Percentiles rank a stretch among this genome's conserved stretches.
phyloP scores from a whole-genome alignment of 306 rosid genomes.

The Spatholobus suberectus region DNA sequence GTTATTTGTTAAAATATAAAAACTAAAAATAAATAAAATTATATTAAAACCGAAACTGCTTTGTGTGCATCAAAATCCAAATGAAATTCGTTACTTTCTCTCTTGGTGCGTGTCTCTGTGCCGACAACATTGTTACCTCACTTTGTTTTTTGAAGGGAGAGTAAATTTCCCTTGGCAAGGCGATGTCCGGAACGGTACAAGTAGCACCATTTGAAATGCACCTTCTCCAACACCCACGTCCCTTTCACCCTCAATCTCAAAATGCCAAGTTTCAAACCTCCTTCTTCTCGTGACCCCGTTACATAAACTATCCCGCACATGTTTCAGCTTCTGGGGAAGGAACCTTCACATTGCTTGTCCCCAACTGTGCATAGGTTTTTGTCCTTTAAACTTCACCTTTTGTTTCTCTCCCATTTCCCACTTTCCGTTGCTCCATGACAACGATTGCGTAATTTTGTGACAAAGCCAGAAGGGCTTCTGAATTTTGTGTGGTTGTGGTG shows the following conservation, averaged over 20 bases:
- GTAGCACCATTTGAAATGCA: not conserved
- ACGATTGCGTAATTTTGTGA: slow-evolving; percentile 27
- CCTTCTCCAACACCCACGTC: not conserved
- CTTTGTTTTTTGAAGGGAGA: not conserved
- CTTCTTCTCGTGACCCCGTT: slow-evolving; percentile 12
- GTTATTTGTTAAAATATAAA: no score
- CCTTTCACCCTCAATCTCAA: not conserved
- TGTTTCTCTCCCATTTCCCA: not conserved
- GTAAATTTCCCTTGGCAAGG: not conserved
- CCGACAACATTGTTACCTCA: not conserved
- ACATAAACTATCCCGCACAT: not conserved
- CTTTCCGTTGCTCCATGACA: not conserved
- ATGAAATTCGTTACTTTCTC: not conserved
- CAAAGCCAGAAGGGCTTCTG: slow-evolving; percentile 27
- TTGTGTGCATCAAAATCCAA: not conserved
- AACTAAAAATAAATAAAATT: no score
- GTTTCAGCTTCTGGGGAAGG: no score
- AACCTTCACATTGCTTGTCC: not conserved
- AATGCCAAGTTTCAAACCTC: not conserved
- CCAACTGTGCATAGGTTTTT: not conserved
- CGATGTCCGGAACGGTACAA: not conserved
- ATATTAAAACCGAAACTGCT: no score
- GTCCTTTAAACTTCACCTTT: not conserved
- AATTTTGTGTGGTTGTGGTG: slow-evolving; percentile 36
- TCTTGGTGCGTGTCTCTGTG: not conserved